A percentile compares a stretch with the other conserved stretches of the same genome.
phyloP scores from a whole-genome alignment of 2,329 filamentous ascomycete species.

The Fusarium sp. region DNA sequence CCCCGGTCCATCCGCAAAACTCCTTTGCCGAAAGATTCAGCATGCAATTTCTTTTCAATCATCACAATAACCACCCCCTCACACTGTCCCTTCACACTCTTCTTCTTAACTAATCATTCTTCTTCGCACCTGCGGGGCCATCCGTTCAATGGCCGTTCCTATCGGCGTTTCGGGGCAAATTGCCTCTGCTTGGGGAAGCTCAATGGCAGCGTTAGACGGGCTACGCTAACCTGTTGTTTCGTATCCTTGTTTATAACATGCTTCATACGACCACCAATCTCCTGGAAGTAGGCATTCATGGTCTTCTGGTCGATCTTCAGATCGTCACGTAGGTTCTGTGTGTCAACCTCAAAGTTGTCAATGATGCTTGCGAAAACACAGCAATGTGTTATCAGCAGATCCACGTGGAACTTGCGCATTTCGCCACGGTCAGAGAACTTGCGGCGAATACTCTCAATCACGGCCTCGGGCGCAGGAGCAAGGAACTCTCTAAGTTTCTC shows the following conservation, averaged over 20 bases:
- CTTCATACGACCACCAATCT: conserved; percentile 78
- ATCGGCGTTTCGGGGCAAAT: conserved; percentile 45
- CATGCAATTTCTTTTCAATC: conserved; percentile 32
- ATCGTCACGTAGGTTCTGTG: conserved; percentile 75
- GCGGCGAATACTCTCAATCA: conserved; percentile 74
- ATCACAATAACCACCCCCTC: conserved; percentile 7
- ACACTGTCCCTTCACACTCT: not conserved
- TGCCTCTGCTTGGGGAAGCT: conserved; percentile 76
- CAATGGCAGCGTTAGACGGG: conserved; percentile 79
- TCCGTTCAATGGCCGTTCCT: not conserved
- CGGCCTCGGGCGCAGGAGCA: conserved; percentile 66
- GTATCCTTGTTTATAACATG: conserved; percentile 70
- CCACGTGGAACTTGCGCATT: conserved; percentile 77
- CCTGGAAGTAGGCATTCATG: conserved; percentile 77
- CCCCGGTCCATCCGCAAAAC: conserved; percentile 9
- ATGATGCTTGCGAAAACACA: conserved; percentile 77
- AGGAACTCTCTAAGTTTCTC: conserved; percentile 70
- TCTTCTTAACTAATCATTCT: not conserved
- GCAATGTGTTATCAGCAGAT: conserved; percentile 78
- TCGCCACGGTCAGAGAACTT: conserved; percentile 73
- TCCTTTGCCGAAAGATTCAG: conserved; percentile 35
- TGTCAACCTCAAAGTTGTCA: conserved; percentile 79
- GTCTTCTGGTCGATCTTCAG: conserved; percentile 76
- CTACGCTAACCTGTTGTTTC: conserved; percentile 66
- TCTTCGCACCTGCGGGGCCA: not conserved